Evolutionary conservation across 169 alveolate species (phyloP).

Genomic region (Plasmodium cynomolgi): DNA sequence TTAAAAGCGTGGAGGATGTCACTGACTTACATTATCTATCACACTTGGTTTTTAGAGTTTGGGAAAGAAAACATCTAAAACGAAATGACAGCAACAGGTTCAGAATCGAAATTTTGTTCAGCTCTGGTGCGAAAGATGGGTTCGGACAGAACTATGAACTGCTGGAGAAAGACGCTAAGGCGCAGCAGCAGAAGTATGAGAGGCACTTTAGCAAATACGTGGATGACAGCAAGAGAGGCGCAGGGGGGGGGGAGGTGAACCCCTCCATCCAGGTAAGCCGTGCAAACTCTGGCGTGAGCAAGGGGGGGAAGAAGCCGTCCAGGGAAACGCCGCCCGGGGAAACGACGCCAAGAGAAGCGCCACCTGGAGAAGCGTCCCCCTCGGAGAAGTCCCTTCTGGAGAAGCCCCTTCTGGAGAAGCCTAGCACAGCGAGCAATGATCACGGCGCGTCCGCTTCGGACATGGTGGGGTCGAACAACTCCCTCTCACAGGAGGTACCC

Average conservation of each 20-base stretch:
- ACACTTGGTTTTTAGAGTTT: conserved; percentile 88
- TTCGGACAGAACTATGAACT: conserved; percentile 84
- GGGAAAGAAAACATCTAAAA: conserved; percentile 82
- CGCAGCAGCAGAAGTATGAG: conserved; percentile 83
- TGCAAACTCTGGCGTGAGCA: neutral
- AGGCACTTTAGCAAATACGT: conserved; percentile 78
- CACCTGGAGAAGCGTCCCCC: neutral
- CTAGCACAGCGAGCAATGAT: neutral
- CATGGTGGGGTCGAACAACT: neutral
- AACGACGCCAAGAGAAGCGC: neutral
- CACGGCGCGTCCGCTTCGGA: neutral
- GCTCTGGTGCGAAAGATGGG: conserved; percentile 89
- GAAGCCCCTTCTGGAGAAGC: neutral
- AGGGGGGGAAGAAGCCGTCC: neutral
- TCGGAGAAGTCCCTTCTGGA: neutral
- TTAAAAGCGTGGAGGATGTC: conserved; percentile 75
- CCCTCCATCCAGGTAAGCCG: neutral
- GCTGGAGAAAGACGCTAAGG: conserved; percentile 80
- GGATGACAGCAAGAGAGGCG: conserved; percentile 30
- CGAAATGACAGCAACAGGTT: conserved; percentile 69
- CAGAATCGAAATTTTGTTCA: conserved; percentile 86
- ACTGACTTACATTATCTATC: conserved; percentile 88
- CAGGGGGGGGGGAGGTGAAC: neutral
- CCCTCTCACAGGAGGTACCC: neutral
- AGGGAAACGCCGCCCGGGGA: neutral